These are phyloP conservation scores for Xylaria sp. DNA, from an alignment of 2,329 filamentous ascomycete species.

Conservation along the genomic window DNA sequence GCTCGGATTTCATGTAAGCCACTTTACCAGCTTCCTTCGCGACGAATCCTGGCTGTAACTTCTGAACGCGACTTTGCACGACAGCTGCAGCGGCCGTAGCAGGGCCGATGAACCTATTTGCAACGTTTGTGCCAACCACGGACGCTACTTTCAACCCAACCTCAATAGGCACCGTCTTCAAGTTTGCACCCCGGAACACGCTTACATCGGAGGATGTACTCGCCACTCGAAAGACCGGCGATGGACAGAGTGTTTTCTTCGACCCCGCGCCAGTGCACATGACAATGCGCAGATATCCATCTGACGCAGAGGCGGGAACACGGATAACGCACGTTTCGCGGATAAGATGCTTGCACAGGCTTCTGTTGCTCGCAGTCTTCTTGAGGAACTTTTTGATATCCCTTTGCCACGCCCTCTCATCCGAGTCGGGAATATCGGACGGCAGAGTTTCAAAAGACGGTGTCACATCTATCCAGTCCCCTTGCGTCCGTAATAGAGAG, in stretches of 20 bases:
- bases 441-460: constrained; percentile 52
- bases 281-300: constrained; percentile 71
- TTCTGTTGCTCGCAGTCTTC: constrained; percentile 51
- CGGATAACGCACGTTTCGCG: constrained; percentile 67
- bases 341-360: constrained; percentile 51
- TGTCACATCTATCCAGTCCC: constrained; percentile 70
- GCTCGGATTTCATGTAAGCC: constrained; percentile 40
- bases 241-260: constrained; percentile 61
- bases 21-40: constrained; percentile 46
- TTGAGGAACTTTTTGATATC: constrained; percentile 67
- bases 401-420: constrained; percentile 69
- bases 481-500: constrained; percentile 60
- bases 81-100: constrained; percentile 44
- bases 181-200: constrained; percentile 65
- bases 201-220: constrained; percentile 65
- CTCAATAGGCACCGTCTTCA: constrained; percentile 67
- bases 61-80: constrained; percentile 44
- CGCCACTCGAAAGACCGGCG: constrained; percentile 69
- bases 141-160: constrained; percentile 61
- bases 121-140: constrained; percentile 49
- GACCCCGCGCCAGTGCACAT: constrained; percentile 53
- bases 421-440: constrained; percentile 54
- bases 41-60: constrained; percentile 36
- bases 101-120: constrained; percentile 48
- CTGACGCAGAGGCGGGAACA: constrained; percentile 63